These are phyloP conservation scores for Sugiyamaella smithiae DNA, from an alignment of 805 yeast genomes.

Conservation along the genomic window DNA sequence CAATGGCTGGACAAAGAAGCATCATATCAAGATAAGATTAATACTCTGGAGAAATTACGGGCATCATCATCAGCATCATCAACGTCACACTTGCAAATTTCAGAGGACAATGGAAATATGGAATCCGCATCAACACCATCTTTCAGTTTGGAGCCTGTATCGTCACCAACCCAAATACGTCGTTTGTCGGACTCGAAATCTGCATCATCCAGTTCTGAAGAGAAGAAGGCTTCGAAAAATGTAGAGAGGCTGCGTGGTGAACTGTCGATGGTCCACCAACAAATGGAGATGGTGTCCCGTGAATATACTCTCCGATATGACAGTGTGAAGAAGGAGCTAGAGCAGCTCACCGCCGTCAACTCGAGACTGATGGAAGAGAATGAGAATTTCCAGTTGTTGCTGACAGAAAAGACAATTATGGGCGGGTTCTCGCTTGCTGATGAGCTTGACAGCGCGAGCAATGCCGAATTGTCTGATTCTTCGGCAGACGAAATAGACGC, in stretches of 20 bases:
- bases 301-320: conserved; percentile 32
- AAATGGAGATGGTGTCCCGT: conserved; percentile 29
- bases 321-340: conserved; percentile 27
- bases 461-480: not conserved
- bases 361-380: conserved; percentile 34
- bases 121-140: not conserved
- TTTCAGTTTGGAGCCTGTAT: not conserved
- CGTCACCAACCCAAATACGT: not conserved
- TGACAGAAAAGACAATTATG: conserved; percentile 34
- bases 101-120: not conserved
- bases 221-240: conserved; percentile 10
- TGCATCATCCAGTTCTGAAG: not conserved
- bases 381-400: conserved; percentile 33
- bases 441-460: conserved; percentile 17
- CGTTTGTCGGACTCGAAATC: not conserved
- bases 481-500: not conserved
- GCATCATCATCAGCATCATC: not conserved
- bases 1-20: conserved; percentile 29
- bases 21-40: conserved; percentile 15
- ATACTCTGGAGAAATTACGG: not conserved
- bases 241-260: conserved; percentile 23
- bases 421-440: conserved; percentile 26
- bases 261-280: conserved; percentile 27
- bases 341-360: conserved; percentile 24
- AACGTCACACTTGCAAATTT: not conserved